Evolutionary conservation across 768 basidiomycete genomes (phyloP).

Genomic region (Nevesoporus exiguus): DNA sequence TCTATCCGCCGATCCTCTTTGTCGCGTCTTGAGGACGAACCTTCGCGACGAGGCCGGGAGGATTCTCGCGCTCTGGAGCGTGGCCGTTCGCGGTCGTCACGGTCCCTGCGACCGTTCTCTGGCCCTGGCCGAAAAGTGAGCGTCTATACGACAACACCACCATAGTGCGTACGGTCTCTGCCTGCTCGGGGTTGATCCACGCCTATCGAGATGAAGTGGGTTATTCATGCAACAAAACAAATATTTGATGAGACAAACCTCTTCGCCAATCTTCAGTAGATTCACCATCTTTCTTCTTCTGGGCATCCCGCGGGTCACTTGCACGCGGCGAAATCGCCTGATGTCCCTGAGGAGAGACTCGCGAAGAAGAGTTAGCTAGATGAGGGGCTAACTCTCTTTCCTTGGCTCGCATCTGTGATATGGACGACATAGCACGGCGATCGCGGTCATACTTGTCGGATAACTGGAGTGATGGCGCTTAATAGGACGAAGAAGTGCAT

Average conservation of each 20-base stretch:
- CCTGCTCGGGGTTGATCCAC: slow-evolving; percentile 47
- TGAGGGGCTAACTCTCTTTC: slow-evolving; percentile 69
- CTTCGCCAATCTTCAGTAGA: slow-evolving; percentile 81
- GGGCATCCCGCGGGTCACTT: slow-evolving; percentile 54
- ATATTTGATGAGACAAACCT: slow-evolving; percentile 44
- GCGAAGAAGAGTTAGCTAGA: slow-evolving; percentile 42
- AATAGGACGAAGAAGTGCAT: background rate
- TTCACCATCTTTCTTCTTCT: slow-evolving; percentile 70
- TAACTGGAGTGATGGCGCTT: slow-evolving; percentile 44
- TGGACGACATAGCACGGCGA: slow-evolving; percentile 55
- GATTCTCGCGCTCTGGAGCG: slow-evolving; percentile 64
- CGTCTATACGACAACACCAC: background rate
- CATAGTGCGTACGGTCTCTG: slow-evolving; percentile 53
- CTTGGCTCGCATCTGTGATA: slow-evolving; percentile 51
- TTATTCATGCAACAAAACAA: background rate
- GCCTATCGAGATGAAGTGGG: slow-evolving; percentile 29
- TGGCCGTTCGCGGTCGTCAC: slow-evolving; percentile 59
- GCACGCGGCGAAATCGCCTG: slow-evolving; percentile 44
- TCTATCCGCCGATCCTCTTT: slow-evolving; percentile 37
- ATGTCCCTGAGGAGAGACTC: slow-evolving; percentile 36
- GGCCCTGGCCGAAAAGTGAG: slow-evolving; percentile 37
- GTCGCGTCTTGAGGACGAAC: slow-evolving; percentile 52
- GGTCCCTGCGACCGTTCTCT: slow-evolving; percentile 54
- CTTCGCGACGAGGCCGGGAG: slow-evolving; percentile 57
- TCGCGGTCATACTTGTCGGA: slow-evolving; percentile 88